phyloP scores from a whole-genome alignment of 257 asterid species.

The Leptodermis oblonga region DNA sequence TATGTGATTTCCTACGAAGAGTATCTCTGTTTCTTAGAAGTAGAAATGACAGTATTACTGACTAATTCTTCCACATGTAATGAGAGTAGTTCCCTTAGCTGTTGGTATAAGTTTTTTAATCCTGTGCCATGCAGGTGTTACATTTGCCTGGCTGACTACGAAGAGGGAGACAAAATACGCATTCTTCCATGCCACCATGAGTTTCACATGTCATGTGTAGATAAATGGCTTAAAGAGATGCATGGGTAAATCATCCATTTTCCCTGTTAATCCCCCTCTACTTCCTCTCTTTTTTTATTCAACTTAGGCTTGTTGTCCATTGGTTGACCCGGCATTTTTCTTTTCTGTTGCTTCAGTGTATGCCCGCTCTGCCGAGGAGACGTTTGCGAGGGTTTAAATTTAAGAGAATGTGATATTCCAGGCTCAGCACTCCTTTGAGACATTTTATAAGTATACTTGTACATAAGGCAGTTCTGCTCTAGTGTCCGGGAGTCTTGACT shows the following conservation, averaged over 20 bases:
- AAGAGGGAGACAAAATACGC: conserved; percentile 77
- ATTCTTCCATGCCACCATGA: conserved; percentile 87
- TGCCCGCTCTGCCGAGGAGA: conserved; percentile 96
- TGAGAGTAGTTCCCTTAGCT: neutral
- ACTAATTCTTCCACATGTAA: neutral
- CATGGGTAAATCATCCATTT: conserved; percentile 54
- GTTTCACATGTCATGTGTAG: conserved; percentile 71
- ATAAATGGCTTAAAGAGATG: conserved; percentile 94
- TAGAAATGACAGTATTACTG: neutral
- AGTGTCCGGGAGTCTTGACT: neutral
- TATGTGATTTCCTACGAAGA: neutral
- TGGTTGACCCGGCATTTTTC: neutral
- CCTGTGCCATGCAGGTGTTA: conserved; percentile 57
- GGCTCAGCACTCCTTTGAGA: conserved; percentile 24
- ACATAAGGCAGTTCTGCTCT: conserved; percentile 17
- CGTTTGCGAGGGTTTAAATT: conserved; percentile 50
- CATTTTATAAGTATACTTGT: conserved; percentile 14
- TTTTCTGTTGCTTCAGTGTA: conserved; percentile 46
- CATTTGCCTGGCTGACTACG: conserved; percentile 85
- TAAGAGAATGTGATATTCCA: conserved; percentile 36
- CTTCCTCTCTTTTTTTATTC: neutral
- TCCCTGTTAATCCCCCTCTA: neutral
- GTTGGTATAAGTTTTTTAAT: neutral
- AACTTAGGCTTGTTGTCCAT: neutral
- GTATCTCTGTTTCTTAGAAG: neutral